Percentiles rank a stretch among this genome's conserved stretches.
These are phyloP conservation scores for Trypanosoma scelopori DNA, from an alignment of 208 protist species.

Conservation along the genomic window DNA sequence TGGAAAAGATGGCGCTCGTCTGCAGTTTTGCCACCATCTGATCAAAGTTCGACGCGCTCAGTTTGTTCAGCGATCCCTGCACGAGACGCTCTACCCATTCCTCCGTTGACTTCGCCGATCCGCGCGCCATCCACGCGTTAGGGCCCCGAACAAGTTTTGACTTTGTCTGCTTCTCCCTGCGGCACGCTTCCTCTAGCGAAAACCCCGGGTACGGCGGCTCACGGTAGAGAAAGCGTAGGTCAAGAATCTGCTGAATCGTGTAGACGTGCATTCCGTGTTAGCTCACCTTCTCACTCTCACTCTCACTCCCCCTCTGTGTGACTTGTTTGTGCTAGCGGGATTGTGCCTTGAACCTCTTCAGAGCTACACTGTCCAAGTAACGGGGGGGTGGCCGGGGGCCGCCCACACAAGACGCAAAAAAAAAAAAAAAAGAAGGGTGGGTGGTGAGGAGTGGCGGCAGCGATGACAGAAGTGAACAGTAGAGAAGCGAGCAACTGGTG, in stretches of 20 bases:
- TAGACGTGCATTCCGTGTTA: conserved; percentile 37
- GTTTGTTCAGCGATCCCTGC: conserved; percentile 82
- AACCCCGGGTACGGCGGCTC: conserved; percentile 86
- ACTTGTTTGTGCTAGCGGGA: background rate
- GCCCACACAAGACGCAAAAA: too few relatives aligned
- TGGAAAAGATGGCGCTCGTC: conserved; percentile 65
- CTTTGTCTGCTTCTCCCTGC: conserved; percentile 46
- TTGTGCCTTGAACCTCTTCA: too few relatives aligned
- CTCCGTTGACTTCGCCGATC: conserved; percentile 67
- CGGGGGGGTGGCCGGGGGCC: too few relatives aligned
- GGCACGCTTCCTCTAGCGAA: conserved; percentile 82
- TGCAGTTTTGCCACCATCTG: conserved; percentile 59
- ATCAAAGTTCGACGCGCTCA: conserved; percentile 73
- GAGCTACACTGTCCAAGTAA: too few relatives aligned
- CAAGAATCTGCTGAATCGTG: conserved; percentile 77
- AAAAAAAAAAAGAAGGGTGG: too few relatives aligned
- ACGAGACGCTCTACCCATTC: conserved; percentile 83
- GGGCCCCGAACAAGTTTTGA: conserved; percentile 80
- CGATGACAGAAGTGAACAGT: too few relatives aligned
- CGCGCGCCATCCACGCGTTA: conserved; percentile 78
- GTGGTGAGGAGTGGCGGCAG: too few relatives aligned
- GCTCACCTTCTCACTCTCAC: background rate
- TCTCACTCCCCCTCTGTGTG: too few relatives aligned
- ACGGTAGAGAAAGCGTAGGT: conserved; percentile 64
- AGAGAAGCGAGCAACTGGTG: too few relatives aligned